Base-by-base conservation (phyloP, 176 grass and related monocot species). In the Eleusine indica region DNA sequence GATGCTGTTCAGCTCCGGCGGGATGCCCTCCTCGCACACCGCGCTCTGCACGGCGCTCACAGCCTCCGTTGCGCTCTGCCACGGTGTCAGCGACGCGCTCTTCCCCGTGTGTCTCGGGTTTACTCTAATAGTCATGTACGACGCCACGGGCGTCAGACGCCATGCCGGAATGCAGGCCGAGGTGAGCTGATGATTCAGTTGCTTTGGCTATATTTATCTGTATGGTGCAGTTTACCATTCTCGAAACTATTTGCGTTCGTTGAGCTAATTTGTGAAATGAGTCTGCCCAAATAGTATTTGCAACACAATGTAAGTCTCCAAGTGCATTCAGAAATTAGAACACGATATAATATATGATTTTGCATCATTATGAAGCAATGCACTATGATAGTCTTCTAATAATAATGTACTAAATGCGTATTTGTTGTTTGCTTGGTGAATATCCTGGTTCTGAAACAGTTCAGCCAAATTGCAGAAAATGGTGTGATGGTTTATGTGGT, bases 111-210 rank as follows among this genome's bases (percentile, higher is more conserved):
- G 96, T 56, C 88, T 98, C 14, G 93, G 96, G 6, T 98, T 98
- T 35, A 98, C 83, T 39, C 91, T 92, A 0, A 98, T 98, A 3
- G 96, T 98, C 18, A 98, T 98, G 96, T 98, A 98, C 25, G 96
- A 98, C 84, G 96, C 96, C 4, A 90, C 87, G 14, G 96, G 96
- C 32, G 96, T 98, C 75, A 86, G 96, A 82, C 91, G 96, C 58
- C 96, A 98, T 68, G 96, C 93, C 6, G 96, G 96, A 81, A 98
- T 98, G 89, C 96, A 98, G 79, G 96, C 96, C 63, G 81, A 98
- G 96, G 96, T 98, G 82, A 93, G 83, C 40, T 35, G 32, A 35
- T 35, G 32, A 35, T 35, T 35, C 32, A 35, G 32, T 51, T 77
- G 39, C 7, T 18, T 51, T 14, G 12, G 12, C 42, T 18, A 16